Conservation (phyloP, 192 early-diverging fungal species). For the Coemansia sp. region DNA sequence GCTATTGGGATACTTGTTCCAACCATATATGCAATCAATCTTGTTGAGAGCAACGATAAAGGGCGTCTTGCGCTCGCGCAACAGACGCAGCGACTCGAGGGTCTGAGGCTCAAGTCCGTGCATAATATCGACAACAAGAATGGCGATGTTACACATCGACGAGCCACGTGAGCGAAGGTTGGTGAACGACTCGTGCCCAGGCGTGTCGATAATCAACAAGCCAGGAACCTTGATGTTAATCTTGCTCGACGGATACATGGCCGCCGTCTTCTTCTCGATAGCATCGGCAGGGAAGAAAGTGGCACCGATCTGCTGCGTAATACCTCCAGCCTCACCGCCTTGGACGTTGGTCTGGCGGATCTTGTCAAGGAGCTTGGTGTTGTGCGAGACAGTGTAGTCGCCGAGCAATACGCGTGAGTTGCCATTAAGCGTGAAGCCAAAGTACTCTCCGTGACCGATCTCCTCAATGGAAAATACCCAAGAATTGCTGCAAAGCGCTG, state of each 20-base stretch:
- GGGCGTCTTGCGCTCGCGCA: conserved; percentile 93
- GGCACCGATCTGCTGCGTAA: conserved; percentile 99
- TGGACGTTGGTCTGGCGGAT: conserved; percentile 99
- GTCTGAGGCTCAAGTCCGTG: conserved; percentile 99
- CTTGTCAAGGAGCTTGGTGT: conserved; percentile 98
- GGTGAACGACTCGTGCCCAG: conserved; percentile 98
- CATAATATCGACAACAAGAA: conserved; percentile 99
- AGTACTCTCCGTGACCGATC: conserved; percentile 54
- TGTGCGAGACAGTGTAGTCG: conserved; percentile 63
- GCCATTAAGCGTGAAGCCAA: conserved; percentile 61
- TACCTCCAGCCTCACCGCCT: conserved; percentile 99
- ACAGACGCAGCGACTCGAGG: conserved; percentile 89
- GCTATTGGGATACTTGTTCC: conserved; percentile 81
- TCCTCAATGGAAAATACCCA: conserved; percentile 53
- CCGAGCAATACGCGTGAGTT: conserved; percentile 61
- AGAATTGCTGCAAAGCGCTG: conserved; percentile 15
- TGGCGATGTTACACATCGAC: conserved; percentile 98
- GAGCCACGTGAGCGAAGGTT: conserved; percentile 95
- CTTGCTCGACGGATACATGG: conserved; percentile 65
- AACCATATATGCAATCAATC: conserved; percentile 95
- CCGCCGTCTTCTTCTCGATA: conserved; percentile 89
- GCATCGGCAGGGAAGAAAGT: conserved; percentile 98
- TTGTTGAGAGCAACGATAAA: conserved; percentile 99
- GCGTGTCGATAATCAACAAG: conserved; percentile 96
- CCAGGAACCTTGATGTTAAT: conserved; percentile 88